Evolutionary conservation across 768 basidiomycete species (phyloP).

Genomic region (Hygrophorus pudorinus): DNA sequence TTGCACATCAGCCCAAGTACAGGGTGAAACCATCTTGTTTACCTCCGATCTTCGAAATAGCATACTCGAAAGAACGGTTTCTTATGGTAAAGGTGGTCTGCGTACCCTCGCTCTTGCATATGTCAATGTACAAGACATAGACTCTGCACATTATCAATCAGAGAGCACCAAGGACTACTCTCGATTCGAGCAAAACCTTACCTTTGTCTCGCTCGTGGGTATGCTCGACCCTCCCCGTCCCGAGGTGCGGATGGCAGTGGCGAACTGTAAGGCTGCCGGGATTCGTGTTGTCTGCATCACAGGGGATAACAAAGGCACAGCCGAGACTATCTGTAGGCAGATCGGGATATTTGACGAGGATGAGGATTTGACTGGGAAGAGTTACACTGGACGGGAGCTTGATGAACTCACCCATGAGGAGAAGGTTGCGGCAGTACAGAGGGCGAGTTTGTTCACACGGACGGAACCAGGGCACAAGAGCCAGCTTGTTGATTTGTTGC

Average conservation of each 20-base stretch:
- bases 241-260: conserved; percentile 79
- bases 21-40: conserved; percentile 56
- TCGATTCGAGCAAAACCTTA: conserved; percentile 84
- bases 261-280: conserved; percentile 85
- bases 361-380: conserved; percentile 90
- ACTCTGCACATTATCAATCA: conserved; percentile 74
- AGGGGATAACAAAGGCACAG: conserved; percentile 95
- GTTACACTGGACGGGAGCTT: conserved; percentile 89
- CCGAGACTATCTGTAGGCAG: conserved; percentile 93
- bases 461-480: conserved; percentile 95
- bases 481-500: conserved; percentile 88
- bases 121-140: conserved; percentile 63
- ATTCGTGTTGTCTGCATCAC: conserved; percentile 97
- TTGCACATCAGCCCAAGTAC: conserved; percentile 64
- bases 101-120: conserved; percentile 91
- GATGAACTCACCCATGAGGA: conserved; percentile 73
- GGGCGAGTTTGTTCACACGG: conserved; percentile 83
- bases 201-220: conserved; percentile 91
- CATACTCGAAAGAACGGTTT: conserved; percentile 54
- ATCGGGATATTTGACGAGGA: conserved; percentile 86
- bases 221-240: conserved; percentile 98
- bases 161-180: conserved; percentile 74
- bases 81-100: conserved; percentile 75
- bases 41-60: conserved; percentile 46
- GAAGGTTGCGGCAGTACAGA: conserved; percentile 78